These are phyloP conservation scores for Erythrobasidium hasegawianum DNA, from an alignment of 1,284 basidiomycete species.

Conservation along the genomic window DNA sequence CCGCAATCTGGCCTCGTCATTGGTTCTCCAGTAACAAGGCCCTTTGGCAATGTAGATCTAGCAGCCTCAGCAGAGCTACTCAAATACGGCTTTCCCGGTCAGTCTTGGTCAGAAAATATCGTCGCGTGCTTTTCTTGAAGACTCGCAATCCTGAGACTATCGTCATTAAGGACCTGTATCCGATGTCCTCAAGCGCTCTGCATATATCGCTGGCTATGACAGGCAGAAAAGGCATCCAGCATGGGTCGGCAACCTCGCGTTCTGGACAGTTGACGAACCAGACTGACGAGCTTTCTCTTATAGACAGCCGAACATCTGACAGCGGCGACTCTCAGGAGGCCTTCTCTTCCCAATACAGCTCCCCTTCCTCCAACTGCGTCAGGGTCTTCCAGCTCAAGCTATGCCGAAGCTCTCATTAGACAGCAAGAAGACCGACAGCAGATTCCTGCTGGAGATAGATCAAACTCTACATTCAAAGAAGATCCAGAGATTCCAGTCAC, in stretches of 20 bases:
- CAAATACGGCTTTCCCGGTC: constrained; percentile 72
- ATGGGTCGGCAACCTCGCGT: constrained; percentile 62
- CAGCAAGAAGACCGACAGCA: constrained; percentile 39
- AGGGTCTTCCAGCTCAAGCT: constrained; percentile 41
- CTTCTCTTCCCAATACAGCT: constrained; percentile 61
- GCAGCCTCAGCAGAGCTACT: constrained; percentile 50
- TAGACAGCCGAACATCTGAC: constrained; percentile 55
- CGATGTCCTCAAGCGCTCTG: constrained; percentile 40
- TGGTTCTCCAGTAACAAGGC: background rate
- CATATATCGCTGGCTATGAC: constrained; percentile 75
- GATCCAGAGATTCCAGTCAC: constrained; percentile 70
- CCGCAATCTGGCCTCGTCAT: background rate
- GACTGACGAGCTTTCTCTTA: background rate
- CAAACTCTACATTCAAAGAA: constrained; percentile 79
- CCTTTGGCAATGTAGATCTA: background rate
- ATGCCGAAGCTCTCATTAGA: constrained; percentile 48
- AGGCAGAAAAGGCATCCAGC: constrained; percentile 82
- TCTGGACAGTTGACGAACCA: background rate
- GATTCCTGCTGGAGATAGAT: constrained; percentile 58
- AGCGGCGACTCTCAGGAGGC: constrained; percentile 80
- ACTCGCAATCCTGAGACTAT: constrained; percentile 54
- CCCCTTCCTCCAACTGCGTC: constrained; percentile 45
- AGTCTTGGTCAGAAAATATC: constrained; percentile 34
- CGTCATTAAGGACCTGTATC: constrained; percentile 58
- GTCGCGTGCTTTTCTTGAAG: constrained; percentile 56